phyloP scores from a whole-genome alignment of 306 rosid species.

The Pterocarpus santalinus region DNA sequence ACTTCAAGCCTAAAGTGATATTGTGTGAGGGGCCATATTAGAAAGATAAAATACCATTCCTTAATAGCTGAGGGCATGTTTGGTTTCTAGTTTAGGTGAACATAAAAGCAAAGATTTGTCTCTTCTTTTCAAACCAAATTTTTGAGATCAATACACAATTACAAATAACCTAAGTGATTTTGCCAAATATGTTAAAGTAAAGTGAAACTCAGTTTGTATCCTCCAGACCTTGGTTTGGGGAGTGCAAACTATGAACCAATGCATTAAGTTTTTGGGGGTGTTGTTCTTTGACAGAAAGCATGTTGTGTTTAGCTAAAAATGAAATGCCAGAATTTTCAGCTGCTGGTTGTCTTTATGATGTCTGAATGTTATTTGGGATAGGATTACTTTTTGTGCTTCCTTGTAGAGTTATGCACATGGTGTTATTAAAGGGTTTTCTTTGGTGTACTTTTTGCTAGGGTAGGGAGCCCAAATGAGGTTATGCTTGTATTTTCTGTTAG shows the following conservation, averaged over 20 bases:
- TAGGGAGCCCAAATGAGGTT: neutral
- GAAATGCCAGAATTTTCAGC: conserved; percentile 8
- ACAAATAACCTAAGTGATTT: neutral
- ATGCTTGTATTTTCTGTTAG: neutral
- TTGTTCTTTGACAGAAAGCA: conserved; percentile 1
- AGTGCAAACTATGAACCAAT: neutral
- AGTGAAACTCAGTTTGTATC: neutral
- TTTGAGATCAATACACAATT: neutral
- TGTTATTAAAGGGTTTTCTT: conserved; percentile 1
- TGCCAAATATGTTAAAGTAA: neutral
- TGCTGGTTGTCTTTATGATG: neutral
- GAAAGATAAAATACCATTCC: neutral
- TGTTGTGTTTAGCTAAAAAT: conserved; percentile 7
- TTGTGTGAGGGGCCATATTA: neutral
- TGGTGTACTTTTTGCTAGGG: neutral
- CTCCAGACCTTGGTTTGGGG: neutral
- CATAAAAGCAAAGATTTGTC: too few relatives aligned
- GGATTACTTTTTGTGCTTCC: conserved; percentile 22
- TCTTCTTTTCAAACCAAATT: neutral
- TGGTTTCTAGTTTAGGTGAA: neutral
- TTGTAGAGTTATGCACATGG: neutral
- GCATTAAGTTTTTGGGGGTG: neutral
- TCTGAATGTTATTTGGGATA: neutral
- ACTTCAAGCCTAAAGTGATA: neutral
- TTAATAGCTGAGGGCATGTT: neutral